Conservation (phyloP, 2,329 filamentous ascomycete species). For the Scedosporium aurantiacum region DNA sequence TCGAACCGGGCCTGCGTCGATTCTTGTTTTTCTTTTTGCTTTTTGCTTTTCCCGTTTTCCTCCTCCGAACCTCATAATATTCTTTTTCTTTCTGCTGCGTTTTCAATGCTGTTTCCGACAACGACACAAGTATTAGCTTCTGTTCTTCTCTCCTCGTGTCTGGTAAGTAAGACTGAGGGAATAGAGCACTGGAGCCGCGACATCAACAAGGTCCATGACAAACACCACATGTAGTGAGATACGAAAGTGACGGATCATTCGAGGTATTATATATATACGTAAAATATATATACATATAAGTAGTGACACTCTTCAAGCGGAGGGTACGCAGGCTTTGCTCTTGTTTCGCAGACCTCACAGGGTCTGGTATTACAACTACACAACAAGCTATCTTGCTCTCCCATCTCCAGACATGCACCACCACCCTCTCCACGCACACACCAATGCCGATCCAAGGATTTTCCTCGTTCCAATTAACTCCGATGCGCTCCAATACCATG, state of each 20-base stretch:
- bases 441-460: background rate
- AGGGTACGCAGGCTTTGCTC: background rate
- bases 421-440: too few relatives aligned
- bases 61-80: too few relatives aligned
- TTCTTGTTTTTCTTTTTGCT: background rate
- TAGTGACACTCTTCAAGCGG: background rate
- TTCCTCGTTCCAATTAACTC: background rate
- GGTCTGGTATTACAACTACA: background rate
- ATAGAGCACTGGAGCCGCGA: too few relatives aligned
- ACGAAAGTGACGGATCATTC: background rate
- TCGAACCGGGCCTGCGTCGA: slow-evolving; percentile 1
- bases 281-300: background rate
- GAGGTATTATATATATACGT: background rate
- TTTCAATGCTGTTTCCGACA: too few relatives aligned
- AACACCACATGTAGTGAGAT: background rate
- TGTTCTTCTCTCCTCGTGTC: too few relatives aligned
- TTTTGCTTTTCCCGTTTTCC: background rate
- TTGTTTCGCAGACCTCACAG: background rate
- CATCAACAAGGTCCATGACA: background rate
- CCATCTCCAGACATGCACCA: background rate
- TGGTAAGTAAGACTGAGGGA: too few relatives aligned
- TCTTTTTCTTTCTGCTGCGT: too few relatives aligned
- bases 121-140: too few relatives aligned
- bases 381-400: background rate
- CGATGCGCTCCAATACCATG: background rate